Base-by-base conservation (phyloP, 306 rosid species). In the Cicer bijugum region DNA sequence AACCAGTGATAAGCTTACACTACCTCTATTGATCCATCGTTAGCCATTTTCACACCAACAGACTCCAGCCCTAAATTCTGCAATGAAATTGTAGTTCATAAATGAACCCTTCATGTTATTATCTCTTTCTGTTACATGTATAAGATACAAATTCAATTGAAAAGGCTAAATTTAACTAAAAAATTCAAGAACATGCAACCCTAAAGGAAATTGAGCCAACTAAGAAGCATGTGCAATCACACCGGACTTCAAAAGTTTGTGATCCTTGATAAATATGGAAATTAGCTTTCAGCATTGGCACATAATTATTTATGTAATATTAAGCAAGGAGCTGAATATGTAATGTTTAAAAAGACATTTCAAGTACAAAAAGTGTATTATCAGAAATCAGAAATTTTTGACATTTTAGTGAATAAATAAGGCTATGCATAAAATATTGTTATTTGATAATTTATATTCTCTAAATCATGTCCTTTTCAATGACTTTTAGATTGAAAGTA, bases 21-120 rank as follows among this genome's bases (percentile, higher is more conserved):
- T 82, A 94, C 99, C 99, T 91, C 96, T 75, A 95, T 89, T 62
- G 96, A 90, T 78, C 99, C 99, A 74, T 80, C 89, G 79, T 90
- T 60, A 82, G 69, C 72, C 52, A 83, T 20, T 79, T 88, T 86
- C 82, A 95, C 96, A 53, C 97, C 99, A n/a, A 88, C 87, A 9
- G 81, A 81, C 80, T 95, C 97, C 96, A 95, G 86, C 44, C 97
- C 99, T 80, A 95, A 75, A 74, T 90, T 87, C 99, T 95, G 96
- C 87, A 80, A 55, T 52, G 43, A 80, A 85, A 67, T 76, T 73
- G 46, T 12, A 70, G 73, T 71, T 73, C 51, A 81, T 48, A 74
- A 56, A 63, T 69, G 52, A 45, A 62, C 45, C 50, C 10, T 39
- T 10, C 19, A 14, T 66, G 68, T 60, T 39, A 69, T 73, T 51